Conservation (phyloP, 257 asterid species). For the Apocynum venetum region DNA sequence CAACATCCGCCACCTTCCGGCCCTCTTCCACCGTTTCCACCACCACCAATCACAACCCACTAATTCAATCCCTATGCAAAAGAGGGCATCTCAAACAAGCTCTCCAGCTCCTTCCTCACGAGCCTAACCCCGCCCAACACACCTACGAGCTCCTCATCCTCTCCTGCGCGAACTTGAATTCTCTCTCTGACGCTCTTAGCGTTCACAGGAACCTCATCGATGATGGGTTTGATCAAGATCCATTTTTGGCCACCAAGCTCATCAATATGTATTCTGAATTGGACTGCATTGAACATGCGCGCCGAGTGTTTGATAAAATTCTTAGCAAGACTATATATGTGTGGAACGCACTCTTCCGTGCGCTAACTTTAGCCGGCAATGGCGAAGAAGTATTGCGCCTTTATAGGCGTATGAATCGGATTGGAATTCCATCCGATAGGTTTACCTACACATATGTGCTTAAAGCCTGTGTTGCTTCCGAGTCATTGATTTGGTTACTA, state of each 20-base stretch:
- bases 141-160: constrained; percentile 80
- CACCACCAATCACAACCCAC: constrained; percentile 34
- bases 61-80: constrained; percentile 74
- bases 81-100: constrained; percentile 80
- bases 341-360: constrained; percentile 82
- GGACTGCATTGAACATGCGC: constrained; percentile 45
- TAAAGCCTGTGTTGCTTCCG: constrained; percentile 77
- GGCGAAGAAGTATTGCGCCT: constrained; percentile 67
- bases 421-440: constrained; percentile 66
- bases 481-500: constrained; percentile 26
- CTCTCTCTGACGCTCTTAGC: constrained; percentile 44
- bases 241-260: constrained; percentile 89
- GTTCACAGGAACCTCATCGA: constrained; percentile 52
- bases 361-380: constrained; percentile 57
- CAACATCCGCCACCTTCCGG: constrained; percentile 24
- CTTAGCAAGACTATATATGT: constrained; percentile 50
- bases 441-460: constrained; percentile 81
- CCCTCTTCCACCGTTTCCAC: constrained; percentile 13
- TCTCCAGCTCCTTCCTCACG: constrained; percentile 52
- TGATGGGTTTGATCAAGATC: constrained; percentile 69
- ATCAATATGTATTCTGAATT: constrained; percentile 55
- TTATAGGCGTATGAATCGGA: constrained; percentile 57
- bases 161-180: constrained; percentile 44
- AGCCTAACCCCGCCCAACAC: constrained; percentile 57
- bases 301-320: constrained; percentile 75